Conservation (phyloP, 768 basidiomycete species). For the Postia placenta region DNA sequence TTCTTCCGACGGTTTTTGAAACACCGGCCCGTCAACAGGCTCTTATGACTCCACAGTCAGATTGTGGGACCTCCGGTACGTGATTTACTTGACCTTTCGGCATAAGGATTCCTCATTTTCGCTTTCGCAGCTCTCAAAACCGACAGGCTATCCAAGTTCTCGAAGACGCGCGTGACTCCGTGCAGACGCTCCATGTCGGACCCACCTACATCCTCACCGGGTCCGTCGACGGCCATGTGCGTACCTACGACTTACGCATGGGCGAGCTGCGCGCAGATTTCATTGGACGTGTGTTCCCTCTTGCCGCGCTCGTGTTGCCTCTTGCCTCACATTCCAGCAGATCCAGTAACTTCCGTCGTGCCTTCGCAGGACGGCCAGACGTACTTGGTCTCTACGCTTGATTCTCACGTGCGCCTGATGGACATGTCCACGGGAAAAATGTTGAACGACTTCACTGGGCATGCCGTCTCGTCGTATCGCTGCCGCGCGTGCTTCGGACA, state of each 20-base stretch:
- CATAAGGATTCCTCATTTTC: neutral
- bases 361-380: constrained; percentile 78
- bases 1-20: neutral
- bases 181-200: constrained; percentile 72
- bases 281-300: constrained; percentile 82
- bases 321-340: constrained; percentile 31
- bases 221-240: constrained; percentile 86
- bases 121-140: constrained; percentile 50
- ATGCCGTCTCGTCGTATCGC: constrained; percentile 68
- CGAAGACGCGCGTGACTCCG: constrained; percentile 82
- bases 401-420: constrained; percentile 81
- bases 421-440: constrained; percentile 77
- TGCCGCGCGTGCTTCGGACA: constrained; percentile 79
- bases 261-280: constrained; percentile 87
- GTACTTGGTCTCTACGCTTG: constrained; percentile 76
- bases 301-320: neutral
- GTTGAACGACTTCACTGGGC: constrained; percentile 81
- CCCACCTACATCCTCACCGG: constrained; percentile 67
- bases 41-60: constrained; percentile 90
- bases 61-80: constrained; percentile 87
- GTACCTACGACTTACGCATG: constrained; percentile 93
- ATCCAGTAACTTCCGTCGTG: constrained; percentile 80
- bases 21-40: constrained; percentile 37
- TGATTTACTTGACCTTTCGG: neutral
- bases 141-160: constrained; percentile 87